A percentile compares a stretch with the other conserved stretches of the same genome.
phyloP scores from a whole-genome alignment of 2,329 filamentous ascomycete genomes.

The Penicillium sp. region DNA sequence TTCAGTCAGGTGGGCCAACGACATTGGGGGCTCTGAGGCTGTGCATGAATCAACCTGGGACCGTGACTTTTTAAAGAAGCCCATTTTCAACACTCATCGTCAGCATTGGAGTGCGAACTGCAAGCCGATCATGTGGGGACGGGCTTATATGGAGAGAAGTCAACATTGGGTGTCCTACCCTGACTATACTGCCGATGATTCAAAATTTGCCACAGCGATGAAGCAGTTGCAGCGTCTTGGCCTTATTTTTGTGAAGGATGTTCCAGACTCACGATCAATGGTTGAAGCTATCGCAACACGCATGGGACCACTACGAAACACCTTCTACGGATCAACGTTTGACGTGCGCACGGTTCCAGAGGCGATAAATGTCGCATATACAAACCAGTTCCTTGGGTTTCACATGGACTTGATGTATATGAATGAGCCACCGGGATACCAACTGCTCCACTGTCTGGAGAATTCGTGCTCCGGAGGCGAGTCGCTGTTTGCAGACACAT shows the following conservation, averaged over 20 bases:
- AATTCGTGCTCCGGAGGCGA: slow-evolving; percentile 78
- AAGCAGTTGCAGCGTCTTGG: slow-evolving; percentile 64
- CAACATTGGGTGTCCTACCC: slow-evolving; percentile 62
- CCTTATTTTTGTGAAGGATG: slow-evolving; percentile 70
- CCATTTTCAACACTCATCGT: slow-evolving; percentile 19
- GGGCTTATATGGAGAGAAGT: slow-evolving; percentile 42
- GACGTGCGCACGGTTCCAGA: slow-evolving; percentile 78
- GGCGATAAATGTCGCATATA: slow-evolving; percentile 91
- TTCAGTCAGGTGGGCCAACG: slow-evolving; percentile 60
- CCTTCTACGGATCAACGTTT: slow-evolving; percentile 90
- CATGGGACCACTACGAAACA: slow-evolving; percentile 76
- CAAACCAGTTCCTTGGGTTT: slow-evolving; percentile 73
- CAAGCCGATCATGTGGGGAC: slow-evolving; percentile 36
- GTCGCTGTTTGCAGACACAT: slow-evolving; percentile 79
- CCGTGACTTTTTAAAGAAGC: slow-evolving; percentile 11
- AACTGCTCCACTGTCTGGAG: slow-evolving; percentile 84
- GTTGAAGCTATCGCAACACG: slow-evolving; percentile 67
- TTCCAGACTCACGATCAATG: slow-evolving; percentile 65
- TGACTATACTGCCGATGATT: slow-evolving; percentile 64
- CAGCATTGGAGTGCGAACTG: slow-evolving; percentile 16
- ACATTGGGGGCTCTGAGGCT: slow-evolving; percentile 46
- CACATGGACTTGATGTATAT: slow-evolving; percentile 95
- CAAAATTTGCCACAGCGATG: slow-evolving; percentile 60
- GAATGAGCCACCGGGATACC: slow-evolving; percentile 71
- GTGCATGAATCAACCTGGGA: slow-evolving; percentile 42